These are phyloP conservation scores for Trichoderma atroviride DNA, from an alignment of 2,329 filamentous ascomycete genomes.

Conservation along the genomic window DNA sequence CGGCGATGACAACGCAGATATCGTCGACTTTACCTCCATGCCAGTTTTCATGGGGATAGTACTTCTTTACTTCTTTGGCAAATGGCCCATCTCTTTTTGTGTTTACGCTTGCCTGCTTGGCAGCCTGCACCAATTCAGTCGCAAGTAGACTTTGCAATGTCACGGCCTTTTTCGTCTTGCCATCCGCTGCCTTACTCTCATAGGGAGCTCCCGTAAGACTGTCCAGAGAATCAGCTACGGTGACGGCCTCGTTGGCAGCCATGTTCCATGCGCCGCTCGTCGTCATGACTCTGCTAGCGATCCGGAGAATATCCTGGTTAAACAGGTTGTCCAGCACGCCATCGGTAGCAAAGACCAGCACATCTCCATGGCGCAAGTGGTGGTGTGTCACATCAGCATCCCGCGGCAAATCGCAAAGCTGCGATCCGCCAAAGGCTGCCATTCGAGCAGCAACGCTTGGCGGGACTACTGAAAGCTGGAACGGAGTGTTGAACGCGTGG, in stretches of 20 bases:
- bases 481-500: slow-evolving; percentile 97
- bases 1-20: slow-evolving; percentile 81
- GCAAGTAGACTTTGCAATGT: slow-evolving; percentile 80
- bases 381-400: slow-evolving; percentile 82
- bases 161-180: slow-evolving; percentile 35
- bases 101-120: slow-evolving; percentile 83
- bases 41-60: slow-evolving; percentile 84
- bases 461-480: slow-evolving; percentile 87
- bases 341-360: slow-evolving; percentile 91
- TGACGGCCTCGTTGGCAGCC: slow-evolving; percentile 60
- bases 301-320: slow-evolving; percentile 81
- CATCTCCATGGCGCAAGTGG: slow-evolving; percentile 81
- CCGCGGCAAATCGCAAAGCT: slow-evolving; percentile 79
- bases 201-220: slow-evolving; percentile 41
- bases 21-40: slow-evolving; percentile 94
- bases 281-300: slow-evolving; percentile 78
- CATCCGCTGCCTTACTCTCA: slow-evolving; percentile 31
- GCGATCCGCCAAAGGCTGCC: slow-evolving; percentile 78
- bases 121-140: slow-evolving; percentile 75
- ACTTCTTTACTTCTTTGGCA: slow-evolving; percentile 87
- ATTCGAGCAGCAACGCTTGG: slow-evolving; percentile 77
- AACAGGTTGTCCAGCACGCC: slow-evolving; percentile 96
- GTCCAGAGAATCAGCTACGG: slow-evolving; percentile 64
- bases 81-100: slow-evolving; percentile 86
- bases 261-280: slow-evolving; percentile 72